phyloP scores from a whole-genome alignment of 2,329 filamentous ascomycete genomes.

The Tolypocladium endophyticum region DNA sequence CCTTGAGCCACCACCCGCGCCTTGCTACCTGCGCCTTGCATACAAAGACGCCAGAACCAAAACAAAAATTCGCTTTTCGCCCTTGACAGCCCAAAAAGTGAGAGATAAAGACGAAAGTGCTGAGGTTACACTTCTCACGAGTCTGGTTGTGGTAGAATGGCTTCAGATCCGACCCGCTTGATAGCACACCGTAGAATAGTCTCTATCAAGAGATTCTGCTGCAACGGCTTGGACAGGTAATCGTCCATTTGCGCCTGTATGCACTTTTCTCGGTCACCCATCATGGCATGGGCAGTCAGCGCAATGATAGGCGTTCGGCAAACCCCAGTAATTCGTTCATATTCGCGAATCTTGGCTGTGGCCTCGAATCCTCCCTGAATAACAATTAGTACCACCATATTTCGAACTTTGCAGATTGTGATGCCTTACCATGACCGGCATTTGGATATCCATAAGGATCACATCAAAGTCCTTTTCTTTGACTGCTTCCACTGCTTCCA shows the following conservation, averaged over 20 bases:
- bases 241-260: constrained; percentile 99
- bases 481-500: constrained; percentile 86
- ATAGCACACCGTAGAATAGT: constrained; percentile 92
- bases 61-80: too few relatives aligned
- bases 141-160: background rate
- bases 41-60: too few relatives aligned
- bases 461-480: constrained; percentile 90
- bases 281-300: constrained; percentile 94
- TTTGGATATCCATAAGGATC: constrained; percentile 98
- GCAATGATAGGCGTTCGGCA: constrained; percentile 91
- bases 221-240: constrained; percentile 90
- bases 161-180: background rate
- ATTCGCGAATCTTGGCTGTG: constrained; percentile 91
- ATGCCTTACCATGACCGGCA: constrained; percentile 83
- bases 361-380: constrained; percentile 84
- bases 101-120: too few relatives aligned
- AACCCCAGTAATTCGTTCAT: constrained; percentile 70
- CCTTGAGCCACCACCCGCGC: too few relatives aligned
- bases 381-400: constrained; percentile 21
- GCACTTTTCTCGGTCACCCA: constrained; percentile 95
- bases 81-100: background rate
- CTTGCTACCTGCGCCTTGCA: too few relatives aligned
- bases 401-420: background rate
- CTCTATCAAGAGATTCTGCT: constrained; percentile 95
- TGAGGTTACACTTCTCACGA: too few relatives aligned